phyloP scores from a whole-genome alignment of 306 rosid genomes.

The Crotalaria pallida region DNA sequence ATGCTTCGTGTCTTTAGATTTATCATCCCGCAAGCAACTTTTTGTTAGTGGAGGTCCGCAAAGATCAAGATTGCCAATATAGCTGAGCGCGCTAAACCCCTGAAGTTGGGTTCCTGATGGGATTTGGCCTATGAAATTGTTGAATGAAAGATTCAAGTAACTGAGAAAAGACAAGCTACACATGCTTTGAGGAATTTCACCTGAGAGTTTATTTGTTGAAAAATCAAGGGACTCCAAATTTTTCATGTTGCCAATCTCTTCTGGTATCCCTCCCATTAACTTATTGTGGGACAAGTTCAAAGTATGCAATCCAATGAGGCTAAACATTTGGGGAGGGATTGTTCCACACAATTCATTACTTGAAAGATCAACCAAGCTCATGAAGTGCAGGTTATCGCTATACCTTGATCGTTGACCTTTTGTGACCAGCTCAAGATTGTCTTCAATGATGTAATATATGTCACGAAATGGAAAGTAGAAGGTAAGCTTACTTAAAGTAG shows the following conservation, averaged over 20 bases:
- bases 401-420: not conserved
- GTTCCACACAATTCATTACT: not conserved
- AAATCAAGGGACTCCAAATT: constrained; percentile 31
- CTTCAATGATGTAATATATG: not conserved
- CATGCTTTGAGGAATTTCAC: constrained; percentile 30
- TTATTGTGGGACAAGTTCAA: not conserved
- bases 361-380: not conserved
- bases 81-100: not conserved
- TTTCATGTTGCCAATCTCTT: not conserved
- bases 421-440: not conserved
- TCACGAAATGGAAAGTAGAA: not conserved
- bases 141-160: constrained; percentile 28
- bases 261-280: not conserved
- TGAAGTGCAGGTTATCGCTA: not conserved
- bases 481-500: not conserved
- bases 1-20: not conserved
- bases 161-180: not conserved
- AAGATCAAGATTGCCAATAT: constrained; percentile 9
- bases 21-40: not conserved
- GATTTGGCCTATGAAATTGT: constrained; percentile 18
- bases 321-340: not conserved
- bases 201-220: constrained; percentile 4
- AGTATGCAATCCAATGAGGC: not conserved
- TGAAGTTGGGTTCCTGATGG: constrained; percentile 22
- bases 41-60: constrained; percentile 9